Evolutionary conservation across 495 filamentous ascomycete species (phyloP).

Genomic region (Daldinia bambusicola): DNA sequence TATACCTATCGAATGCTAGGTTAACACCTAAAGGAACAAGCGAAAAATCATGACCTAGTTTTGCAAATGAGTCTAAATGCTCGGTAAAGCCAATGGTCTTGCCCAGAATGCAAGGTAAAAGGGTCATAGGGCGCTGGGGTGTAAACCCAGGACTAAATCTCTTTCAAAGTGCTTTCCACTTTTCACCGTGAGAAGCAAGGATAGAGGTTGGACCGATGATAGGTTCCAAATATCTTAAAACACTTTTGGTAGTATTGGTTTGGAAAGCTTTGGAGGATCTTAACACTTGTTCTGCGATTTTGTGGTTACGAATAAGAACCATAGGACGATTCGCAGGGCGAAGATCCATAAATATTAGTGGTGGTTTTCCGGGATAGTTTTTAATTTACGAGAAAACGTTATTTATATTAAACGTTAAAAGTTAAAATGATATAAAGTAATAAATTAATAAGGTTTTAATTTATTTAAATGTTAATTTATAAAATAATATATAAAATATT

Average conservation of each 20-base stretch:
- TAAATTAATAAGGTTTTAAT: too few relatives aligned
- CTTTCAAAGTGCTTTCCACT: constrained; percentile 49
- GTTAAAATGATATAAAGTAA: too few relatives aligned
- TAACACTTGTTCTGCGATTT: constrained; percentile 49
- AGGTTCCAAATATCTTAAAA: constrained; percentile 25
- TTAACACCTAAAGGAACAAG: constrained; percentile 2
- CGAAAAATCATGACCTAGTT: constrained; percentile 32
- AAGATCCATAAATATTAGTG: constrained; percentile 37
- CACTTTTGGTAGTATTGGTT: constrained; percentile 49
- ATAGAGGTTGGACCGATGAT: constrained; percentile 48
- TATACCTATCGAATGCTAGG: constrained; percentile 39
- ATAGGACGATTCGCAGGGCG: constrained; percentile 40
- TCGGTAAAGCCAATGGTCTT: constrained; percentile 39
- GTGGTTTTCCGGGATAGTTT: constrained; percentile 4
- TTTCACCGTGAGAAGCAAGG: constrained; percentile 38
- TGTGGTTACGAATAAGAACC: constrained; percentile 51
- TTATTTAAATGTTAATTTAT: too few relatives aligned
- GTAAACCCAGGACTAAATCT: constrained; percentile 49
- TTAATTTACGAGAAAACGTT: constrained; percentile 15
- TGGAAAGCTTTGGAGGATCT: constrained; percentile 45
- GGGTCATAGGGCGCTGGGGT: constrained; percentile 42
- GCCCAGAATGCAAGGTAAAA: constrained; percentile 48
- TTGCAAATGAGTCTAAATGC: constrained; percentile 23
- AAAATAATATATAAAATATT: too few relatives aligned
- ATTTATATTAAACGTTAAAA: too few relatives aligned